Base-by-base conservation (phyloP, 1,284 basidiomycete species). In the Naganishia sp. region DNA sequence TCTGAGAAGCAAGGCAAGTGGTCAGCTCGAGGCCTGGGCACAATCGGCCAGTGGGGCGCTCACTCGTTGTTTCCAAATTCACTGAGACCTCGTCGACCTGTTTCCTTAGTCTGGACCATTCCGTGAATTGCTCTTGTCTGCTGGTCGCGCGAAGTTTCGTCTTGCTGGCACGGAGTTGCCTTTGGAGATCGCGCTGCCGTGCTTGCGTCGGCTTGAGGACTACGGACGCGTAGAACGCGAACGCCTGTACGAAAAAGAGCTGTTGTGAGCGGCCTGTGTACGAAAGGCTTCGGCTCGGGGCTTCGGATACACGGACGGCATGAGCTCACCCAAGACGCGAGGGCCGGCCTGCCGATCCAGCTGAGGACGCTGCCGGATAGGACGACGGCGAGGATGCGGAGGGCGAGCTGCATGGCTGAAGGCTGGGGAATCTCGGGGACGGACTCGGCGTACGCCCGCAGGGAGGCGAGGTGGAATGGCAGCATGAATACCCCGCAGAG, bases 51-150 rank as follows among this genome's bases (percentile, higher is more conserved):
- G 15, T 25, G 28, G 15, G 15, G 9, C 23, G 87, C 90, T 80
- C 78, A 93, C 91, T 98, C 70, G 90, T 83, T 78, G 88, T 89
- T 81, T 99, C 95, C n/a, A 99, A 83, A 57, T 98, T 92, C 36
- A 86, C 86, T n/a, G 96, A 78, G 6, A 89, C 90, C 80, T 96
- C 97, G 81, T 99, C 96, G 42, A 97, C 87, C 71, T 86, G 90
- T 70, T 96, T 81, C 73, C 90, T 83, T 73, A 99, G 81, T 81
- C 94, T 95, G 52, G 95, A 95, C 96, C 96, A 99, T 81, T 94
- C 98, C 18, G 94, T 91, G 78, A 99, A 99, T 77, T 99, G 90
- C 76, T 98, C 95, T 77, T 99, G 95, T 15, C 92, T 90, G 73
- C 90, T 93, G 36, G 94, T 99, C 74, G 88, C 87, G 67, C 89